Percentiles rank a stretch among this genome's conserved stretches.
These are phyloP conservation scores for Coemansia sp. DNA, from an alignment of 192 early-diverging fungal genomes.

Conservation along the genomic window DNA sequence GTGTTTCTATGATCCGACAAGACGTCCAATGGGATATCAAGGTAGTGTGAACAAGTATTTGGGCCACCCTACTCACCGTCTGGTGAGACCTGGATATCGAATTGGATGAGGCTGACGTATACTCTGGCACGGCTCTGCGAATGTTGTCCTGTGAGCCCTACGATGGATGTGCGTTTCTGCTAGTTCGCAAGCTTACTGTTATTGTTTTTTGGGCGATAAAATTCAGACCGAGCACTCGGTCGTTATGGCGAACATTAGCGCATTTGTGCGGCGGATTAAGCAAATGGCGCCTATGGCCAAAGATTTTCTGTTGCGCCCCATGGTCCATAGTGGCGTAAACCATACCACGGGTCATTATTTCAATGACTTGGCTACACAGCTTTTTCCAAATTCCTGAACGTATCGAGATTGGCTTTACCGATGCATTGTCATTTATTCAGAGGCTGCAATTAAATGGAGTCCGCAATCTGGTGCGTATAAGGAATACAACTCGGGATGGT, in stretches of 20 bases:
- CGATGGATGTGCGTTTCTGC: neutral
- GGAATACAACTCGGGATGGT: too few relatives aligned
- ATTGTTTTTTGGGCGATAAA: neutral
- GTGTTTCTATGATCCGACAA: too few relatives aligned
- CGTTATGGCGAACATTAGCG: neutral
- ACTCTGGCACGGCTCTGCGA: neutral
- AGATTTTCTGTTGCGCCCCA: too few relatives aligned
- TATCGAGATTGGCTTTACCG: too few relatives aligned
- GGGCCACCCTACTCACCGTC: too few relatives aligned
- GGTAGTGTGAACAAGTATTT: too few relatives aligned
- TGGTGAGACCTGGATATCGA: too few relatives aligned
- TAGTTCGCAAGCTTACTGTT: neutral
- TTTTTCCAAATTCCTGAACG: too few relatives aligned
- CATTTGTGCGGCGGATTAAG: neutral
- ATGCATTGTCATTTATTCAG: too few relatives aligned
- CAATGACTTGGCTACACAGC: neutral
- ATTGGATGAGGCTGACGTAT: too few relatives aligned
- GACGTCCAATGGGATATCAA: too few relatives aligned
- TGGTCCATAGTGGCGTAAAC: neutral
- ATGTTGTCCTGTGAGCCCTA: neutral
- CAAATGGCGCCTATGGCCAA: neutral
- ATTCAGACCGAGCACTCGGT: too few relatives aligned
- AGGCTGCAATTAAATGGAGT: neutral
- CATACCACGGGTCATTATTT: neutral
- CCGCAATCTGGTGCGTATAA: neutral